Evolutionary conservation across 352 stramenopile species (phyloP).

Genomic region (Phytophthora sansomeana): DNA sequence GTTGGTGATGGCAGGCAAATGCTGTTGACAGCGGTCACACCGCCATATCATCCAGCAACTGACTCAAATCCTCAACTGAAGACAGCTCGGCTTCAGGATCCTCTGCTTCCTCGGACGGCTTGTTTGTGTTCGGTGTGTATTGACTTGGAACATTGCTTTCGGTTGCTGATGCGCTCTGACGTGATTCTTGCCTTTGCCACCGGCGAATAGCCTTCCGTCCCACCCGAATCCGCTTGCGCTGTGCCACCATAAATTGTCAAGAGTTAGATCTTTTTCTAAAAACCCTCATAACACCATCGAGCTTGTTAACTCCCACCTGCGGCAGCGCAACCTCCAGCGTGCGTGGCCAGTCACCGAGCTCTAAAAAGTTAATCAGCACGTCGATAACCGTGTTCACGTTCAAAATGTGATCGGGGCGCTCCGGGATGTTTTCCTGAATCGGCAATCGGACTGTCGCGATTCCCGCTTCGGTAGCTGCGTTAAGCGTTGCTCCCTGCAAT

Average conservation of each 20-base stretch:
- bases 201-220: constrained; percentile 49
- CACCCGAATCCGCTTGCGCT: constrained; percentile 55
- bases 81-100: constrained; percentile 13
- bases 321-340: constrained; percentile 59
- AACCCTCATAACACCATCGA: neutral
- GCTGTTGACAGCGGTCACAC: neutral
- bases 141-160: neutral
- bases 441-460: constrained; percentile 69
- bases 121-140: constrained; percentile 6
- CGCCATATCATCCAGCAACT: constrained; percentile 19
- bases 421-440: constrained; percentile 75
- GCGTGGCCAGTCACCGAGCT: constrained; percentile 56
- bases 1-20: neutral
- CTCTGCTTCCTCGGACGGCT: constrained; percentile 5
- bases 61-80: constrained; percentile 21
- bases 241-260: neutral
- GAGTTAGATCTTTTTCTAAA: constrained; percentile 6
- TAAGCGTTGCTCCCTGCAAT: constrained; percentile 60
- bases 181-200: constrained; percentile 28
- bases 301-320: constrained; percentile 39
- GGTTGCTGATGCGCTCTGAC: neutral
- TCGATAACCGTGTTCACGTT: constrained; percentile 86
- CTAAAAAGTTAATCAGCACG: constrained; percentile 66
- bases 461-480: constrained; percentile 53
- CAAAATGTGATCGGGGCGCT: constrained; percentile 79